Evolutionary conservation across 176 grass and related monocot genomes (phyloP).

Genomic region (Luzula sylvatica): DNA sequence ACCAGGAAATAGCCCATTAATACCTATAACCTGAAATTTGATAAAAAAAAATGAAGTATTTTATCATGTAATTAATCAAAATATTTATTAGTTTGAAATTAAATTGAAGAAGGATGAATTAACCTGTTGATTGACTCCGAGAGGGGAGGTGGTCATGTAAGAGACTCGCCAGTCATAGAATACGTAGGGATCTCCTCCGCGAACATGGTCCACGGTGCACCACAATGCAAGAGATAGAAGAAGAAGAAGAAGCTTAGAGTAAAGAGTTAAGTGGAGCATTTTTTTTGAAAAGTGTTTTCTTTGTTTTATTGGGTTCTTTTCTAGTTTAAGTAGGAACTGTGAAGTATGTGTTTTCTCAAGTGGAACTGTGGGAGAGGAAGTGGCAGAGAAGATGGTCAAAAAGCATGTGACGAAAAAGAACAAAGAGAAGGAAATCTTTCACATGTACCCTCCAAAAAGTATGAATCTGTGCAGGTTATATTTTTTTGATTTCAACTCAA

Average conservation of each 20-base stretch:
- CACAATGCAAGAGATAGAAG: slow-evolving; percentile 5
- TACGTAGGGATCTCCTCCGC: slow-evolving; percentile 64
- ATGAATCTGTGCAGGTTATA: background rate
- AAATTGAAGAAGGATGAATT: background rate
- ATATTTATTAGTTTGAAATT: too few species aligned
- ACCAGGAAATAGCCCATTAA: slow-evolving; percentile 70
- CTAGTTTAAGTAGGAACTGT: background rate
- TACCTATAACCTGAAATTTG: slow-evolving; percentile 57
- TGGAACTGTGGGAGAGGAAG: slow-evolving; percentile 9
- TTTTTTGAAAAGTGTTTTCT: background rate
- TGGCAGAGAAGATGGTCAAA: slow-evolving; percentile 5
- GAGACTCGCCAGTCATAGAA: slow-evolving; percentile 87
- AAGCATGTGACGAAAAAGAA: slow-evolving; percentile 24
- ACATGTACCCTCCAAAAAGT: background rate
- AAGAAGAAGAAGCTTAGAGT: slow-evolving; percentile 11
- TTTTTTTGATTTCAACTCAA: too few species aligned
- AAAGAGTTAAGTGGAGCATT: slow-evolving; percentile 1
- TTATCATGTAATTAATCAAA: background rate
- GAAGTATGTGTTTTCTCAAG: slow-evolving; percentile 1
- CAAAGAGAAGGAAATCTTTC: slow-evolving; percentile 11
- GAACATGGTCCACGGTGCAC: slow-evolving; percentile 2
- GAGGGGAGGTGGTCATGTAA: slow-evolving; percentile 58
- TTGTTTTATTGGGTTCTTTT: background rate
- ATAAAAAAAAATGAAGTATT: too few species aligned
- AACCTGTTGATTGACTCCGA: slow-evolving; percentile 72